These are phyloP conservation scores for Trichoderma brevicompactum DNA, from an alignment of 2,329 filamentous ascomycete genomes.

Conservation along the genomic window DNA sequence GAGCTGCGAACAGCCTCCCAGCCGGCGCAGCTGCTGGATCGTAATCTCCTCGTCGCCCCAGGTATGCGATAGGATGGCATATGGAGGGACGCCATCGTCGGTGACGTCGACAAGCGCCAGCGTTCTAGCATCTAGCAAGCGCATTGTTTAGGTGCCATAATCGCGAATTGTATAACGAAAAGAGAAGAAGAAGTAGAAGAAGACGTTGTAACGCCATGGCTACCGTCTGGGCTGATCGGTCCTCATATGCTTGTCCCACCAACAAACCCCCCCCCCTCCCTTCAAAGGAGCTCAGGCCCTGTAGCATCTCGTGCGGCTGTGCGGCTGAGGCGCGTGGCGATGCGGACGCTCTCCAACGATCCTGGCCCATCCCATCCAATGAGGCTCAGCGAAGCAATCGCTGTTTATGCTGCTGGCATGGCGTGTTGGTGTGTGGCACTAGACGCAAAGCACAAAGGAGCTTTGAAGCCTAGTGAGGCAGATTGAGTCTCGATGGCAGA, in stretches of 20 bases:
- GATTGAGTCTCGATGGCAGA: background rate
- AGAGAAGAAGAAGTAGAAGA: too few relatives aligned
- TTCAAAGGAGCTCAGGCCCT: background rate
- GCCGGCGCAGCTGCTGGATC: slow-evolving; percentile 34
- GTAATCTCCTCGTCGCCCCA: slow-evolving; percentile 38
- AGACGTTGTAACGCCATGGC: too few relatives aligned
- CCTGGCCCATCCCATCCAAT: background rate
- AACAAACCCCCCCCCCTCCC: too few relatives aligned
- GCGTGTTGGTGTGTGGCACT: background rate
- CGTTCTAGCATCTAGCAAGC: slow-evolving; percentile 23
- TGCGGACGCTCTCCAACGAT: background rate
- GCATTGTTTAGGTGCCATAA: slow-evolving; percentile 20
- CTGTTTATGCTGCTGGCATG: background rate
- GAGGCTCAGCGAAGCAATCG: background rate
- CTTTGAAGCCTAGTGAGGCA: background rate
- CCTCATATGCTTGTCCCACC: too few relatives aligned
- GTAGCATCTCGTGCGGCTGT: background rate
- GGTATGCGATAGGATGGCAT: slow-evolving; percentile 40
- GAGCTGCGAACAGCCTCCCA: slow-evolving; percentile 25
- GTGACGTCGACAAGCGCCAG: slow-evolving; percentile 25
- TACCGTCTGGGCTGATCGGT: too few relatives aligned
- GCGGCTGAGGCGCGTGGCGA: slow-evolving; percentile 7
- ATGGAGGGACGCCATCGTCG: slow-evolving; percentile 31
- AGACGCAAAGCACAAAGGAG: background rate
- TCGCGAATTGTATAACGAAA: too few relatives aligned